phyloP scores from a whole-genome alignment of 441 rosid species.

The Pelargonium citronellum region DNA sequence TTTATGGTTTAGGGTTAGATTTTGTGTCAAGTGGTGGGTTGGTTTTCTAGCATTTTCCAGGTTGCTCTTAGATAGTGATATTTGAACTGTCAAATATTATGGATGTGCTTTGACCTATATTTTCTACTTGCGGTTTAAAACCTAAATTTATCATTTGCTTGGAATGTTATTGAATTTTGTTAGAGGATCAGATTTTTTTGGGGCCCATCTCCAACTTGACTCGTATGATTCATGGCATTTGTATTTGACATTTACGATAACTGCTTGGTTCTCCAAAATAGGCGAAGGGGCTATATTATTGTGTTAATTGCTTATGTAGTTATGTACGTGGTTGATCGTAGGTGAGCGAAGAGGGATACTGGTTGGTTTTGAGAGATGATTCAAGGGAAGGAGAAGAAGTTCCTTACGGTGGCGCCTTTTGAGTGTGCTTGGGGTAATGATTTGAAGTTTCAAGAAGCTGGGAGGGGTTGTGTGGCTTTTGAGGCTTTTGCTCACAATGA shows the following conservation, averaged over 20 bases:
- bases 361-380: constrained; percentile 27
- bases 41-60: constrained; percentile 37
- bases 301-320: neutral
- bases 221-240: neutral
- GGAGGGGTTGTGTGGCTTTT: constrained; percentile 94
- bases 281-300: neutral
- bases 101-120: constrained; percentile 13
- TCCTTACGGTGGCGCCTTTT: constrained; percentile 87
- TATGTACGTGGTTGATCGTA: constrained; percentile 5
- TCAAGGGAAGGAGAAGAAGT: constrained; percentile 57
- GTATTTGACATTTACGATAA: neutral
- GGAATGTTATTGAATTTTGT: neutral
- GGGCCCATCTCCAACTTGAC: neutral
- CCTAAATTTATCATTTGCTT: neutral
- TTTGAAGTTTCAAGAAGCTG: constrained; percentile 82
- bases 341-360: constrained; percentile 10
- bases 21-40: constrained; percentile 48
- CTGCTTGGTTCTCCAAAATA: neutral
- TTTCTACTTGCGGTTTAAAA: neutral
- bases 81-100: constrained; percentile 4
- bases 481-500: constrained; percentile 96
- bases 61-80: constrained; percentile 32
- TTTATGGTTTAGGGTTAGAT: constrained; percentile 32
- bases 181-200: neutral
- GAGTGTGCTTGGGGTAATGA: constrained; percentile 98